Evolutionary conservation across 257 asterid genomes (phyloP), one percentile per base, ranked within the genome.

Genomic region (Leptodermis oblonga): DNA sequence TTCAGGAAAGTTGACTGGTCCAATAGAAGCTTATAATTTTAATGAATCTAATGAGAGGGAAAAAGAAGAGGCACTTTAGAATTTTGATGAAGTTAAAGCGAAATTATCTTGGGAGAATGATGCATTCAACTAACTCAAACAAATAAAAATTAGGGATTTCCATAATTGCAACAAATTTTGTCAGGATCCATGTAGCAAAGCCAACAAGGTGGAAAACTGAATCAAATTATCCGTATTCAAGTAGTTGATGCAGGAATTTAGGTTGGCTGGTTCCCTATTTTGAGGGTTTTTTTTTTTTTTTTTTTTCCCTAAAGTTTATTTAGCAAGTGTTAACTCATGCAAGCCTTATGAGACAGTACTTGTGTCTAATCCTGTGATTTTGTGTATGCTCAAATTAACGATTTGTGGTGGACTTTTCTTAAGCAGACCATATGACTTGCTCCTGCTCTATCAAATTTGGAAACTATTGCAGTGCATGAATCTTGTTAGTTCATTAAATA

Each of bases 61-160:
- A 58, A 28, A 20, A 58, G 25, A 58, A 58, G 7, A 28, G 30
- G 63, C 41, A 14, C 23, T 30, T 30, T 11, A 30, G 23, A 58
- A 58, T 58, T 26, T 28, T 26, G 62, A 55, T 55, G 31, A 13
- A 1, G 6, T 23, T 22, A 4, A 28, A 53, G 11, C 0, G 26
- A 14, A 53, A 53, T 8, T 53, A n/a, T n/a, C n/a, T n/a, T n/a
- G 14, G 62, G 62, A 55, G 62, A 55, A 25, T 55, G 62, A 55
- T 28, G 12, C 30, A 52, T 7, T 20, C 9, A 20, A 54, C 34
- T 25, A 23, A 55, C 37, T 55, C 62, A 55, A 25, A 20, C 8
- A 49, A 55, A 11, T 3, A 0, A 1, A 43, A 0, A 11, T 43
- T 5, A 12, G 10, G 45, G 45, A 43, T 43, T 43, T 43, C 49